These are phyloP conservation scores for Quillaja saponaria DNA, from an alignment of 306 rosid genomes.

Conservation along the genomic window DNA sequence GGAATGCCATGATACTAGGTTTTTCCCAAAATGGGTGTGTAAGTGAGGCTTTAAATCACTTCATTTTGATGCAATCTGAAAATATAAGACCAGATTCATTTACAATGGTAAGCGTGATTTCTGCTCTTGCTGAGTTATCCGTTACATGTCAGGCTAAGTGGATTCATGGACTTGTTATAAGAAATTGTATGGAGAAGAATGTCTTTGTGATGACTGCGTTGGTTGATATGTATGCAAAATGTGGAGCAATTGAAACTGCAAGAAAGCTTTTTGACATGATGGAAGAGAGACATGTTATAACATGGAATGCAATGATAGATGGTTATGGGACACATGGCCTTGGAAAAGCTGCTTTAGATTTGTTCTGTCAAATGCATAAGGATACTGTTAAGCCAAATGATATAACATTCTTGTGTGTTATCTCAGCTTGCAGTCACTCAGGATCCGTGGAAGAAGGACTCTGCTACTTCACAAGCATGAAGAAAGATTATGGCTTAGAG, in stretches of 20 bases:
- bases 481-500: slow-evolving; percentile 56
- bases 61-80: slow-evolving; percentile 63
- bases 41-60: slow-evolving; percentile 60
- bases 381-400: slow-evolving; percentile 56
- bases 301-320: slow-evolving; percentile 75
- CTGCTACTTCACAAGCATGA: slow-evolving; percentile 59
- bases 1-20: slow-evolving; percentile 95
- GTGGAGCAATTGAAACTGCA: slow-evolving; percentile 66
- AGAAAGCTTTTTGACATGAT: slow-evolving; percentile 67
- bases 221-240: slow-evolving; percentile 77
- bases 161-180: slow-evolving; percentile 85
- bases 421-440: slow-evolving; percentile 78
- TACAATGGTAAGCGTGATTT: slow-evolving; percentile 77
- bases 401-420: slow-evolving; percentile 67
- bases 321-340: slow-evolving; percentile 85
- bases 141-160: slow-evolving; percentile 84
- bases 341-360: slow-evolving; percentile 60
- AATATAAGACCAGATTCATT: slow-evolving; percentile 72
- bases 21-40: slow-evolving; percentile 75
- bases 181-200: slow-evolving; percentile 65
- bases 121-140: slow-evolving; percentile 83
- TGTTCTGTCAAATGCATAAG: slow-evolving; percentile 58
- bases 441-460: slow-evolving; percentile 84
- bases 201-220: slow-evolving; percentile 63
- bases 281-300: slow-evolving; percentile 68